A percentile compares a stretch with the other conserved stretches of the same genome.
Conservation (phyloP, 176 grass and related monocot genomes). For the Stipa capillata region DNA sequence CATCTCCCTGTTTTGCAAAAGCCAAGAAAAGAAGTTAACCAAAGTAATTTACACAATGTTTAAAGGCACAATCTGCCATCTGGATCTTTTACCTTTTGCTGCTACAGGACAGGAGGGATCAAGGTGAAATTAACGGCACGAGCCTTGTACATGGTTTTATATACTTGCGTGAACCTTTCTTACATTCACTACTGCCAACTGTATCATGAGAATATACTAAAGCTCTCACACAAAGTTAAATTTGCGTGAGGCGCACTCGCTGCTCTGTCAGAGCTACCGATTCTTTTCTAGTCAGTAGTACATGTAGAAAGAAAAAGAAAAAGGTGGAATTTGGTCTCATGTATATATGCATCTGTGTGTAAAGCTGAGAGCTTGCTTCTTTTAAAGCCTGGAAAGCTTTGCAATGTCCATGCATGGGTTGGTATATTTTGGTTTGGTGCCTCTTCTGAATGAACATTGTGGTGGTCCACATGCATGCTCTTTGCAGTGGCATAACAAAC, state of each 20-base stretch:
- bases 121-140: too few species aligned
- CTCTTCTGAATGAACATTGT: constrained; percentile 12
- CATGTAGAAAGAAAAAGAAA: not conserved
- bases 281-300: constrained; percentile 1
- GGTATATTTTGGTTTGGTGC: not conserved
- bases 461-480: constrained; percentile 23
- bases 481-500: constrained; percentile 25
- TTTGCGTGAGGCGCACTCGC: constrained; percentile 3
- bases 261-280: constrained; percentile 7
- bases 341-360: constrained; percentile 21
- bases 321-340: constrained; percentile 48
- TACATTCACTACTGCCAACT: not conserved
- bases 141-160: too few species aligned
- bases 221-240: not conserved
- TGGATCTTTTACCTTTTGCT: constrained; percentile 11
- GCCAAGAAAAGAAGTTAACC: too few species aligned
- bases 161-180: constrained; percentile 16
- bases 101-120: too few species aligned
- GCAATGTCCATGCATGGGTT: constrained; percentile 18
- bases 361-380: constrained; percentile 41
- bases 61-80: constrained; percentile 2
- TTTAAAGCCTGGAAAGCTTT: constrained; percentile 56
- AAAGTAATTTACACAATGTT: not conserved
- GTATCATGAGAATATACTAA: not conserved
- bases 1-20: too few species aligned